Evolutionary conservation across 2,329 filamentous ascomycete species (phyloP), one percentile per base, ranked within the genome.

Genomic region (Diaporthe eres): DNA sequence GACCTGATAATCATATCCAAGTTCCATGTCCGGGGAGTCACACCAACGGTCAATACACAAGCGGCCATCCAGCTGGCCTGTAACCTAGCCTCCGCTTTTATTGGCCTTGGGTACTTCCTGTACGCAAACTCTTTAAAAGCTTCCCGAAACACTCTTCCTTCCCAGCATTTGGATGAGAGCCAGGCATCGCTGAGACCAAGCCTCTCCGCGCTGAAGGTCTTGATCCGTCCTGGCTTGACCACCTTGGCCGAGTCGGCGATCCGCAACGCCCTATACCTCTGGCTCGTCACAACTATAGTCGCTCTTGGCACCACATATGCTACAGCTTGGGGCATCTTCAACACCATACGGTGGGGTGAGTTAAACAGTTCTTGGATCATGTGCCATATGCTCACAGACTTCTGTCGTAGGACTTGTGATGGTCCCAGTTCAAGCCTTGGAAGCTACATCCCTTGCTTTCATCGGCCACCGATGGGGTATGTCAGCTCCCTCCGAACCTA

Each of bases 401-500:
- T 28, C 15, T 28, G 51, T 31, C 17, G 2, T 17, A 28, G 51
- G 51, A 31, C 51, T 55, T 15, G 51, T 55, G 6, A 55, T 55
- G 51, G 51, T 55, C 0, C 51, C 51, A 3, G 51, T 55, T 15
- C 25, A 25, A 28, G 51, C 51, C n/a, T 55, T 55, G 25, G 51
- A 55, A 31, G 51, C 51, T 55, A 55, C 51, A 55, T 55, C 51
- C 12, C 51, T 55, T 55, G 51, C 51, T 55, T 28, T 55, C 51
- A 55, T 55, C 25, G 51, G 51, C 3, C 51, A 55, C 25, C 13
- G 25, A 55, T 55, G 51, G 51, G 51, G 51, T 55, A 55, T 13
- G 13, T 7, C 12, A 28, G 12, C 12, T 17, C 51, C 4, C 13
- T 28, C 25, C 28, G 10, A 28, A 17, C 12, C 5, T 55, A 6